phyloP scores from a whole-genome alignment of 768 basidiomycete species.

The Lanmaoa rubissima region DNA sequence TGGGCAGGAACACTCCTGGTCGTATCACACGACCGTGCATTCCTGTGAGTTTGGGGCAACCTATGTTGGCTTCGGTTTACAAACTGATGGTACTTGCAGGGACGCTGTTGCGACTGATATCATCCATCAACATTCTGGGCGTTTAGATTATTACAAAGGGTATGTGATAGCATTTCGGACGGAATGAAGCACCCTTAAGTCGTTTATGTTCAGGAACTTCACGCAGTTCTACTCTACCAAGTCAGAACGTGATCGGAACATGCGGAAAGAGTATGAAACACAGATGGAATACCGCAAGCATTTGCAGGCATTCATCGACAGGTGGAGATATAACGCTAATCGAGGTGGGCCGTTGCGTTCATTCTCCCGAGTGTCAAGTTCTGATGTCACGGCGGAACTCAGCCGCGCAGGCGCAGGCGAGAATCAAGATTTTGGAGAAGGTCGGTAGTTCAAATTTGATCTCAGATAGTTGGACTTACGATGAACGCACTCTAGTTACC shows the following conservation, averaged over 20 bases:
- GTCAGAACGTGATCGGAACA: constrained; percentile 87
- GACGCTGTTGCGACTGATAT: constrained; percentile 98
- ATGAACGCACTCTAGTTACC: constrained; percentile 57
- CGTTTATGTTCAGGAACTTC: constrained; percentile 67
- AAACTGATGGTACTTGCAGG: constrained; percentile 34
- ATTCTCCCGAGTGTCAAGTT: neutral
- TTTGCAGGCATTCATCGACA: constrained; percentile 95
- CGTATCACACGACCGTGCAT: constrained; percentile 98
- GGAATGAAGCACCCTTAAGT: constrained; percentile 3
- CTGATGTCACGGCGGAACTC: constrained; percentile 5
- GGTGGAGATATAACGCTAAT: constrained; percentile 98
- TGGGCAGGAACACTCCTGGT: constrained; percentile 92
- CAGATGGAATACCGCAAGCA: constrained; percentile 96
- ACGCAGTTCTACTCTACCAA: constrained; percentile 99
- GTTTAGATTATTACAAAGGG: constrained; percentile 98
- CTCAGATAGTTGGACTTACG: neutral
- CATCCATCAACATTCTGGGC: constrained; percentile 89
- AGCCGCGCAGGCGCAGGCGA: constrained; percentile 86
- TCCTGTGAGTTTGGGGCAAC: constrained; percentile 55
- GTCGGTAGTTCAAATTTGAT: constrained; percentile 30
- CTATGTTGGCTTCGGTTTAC: neutral
- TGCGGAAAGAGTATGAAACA: constrained; percentile 92
- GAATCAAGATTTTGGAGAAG: constrained; percentile 78
- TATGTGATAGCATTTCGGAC: constrained; percentile 27
- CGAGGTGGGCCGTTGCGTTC: constrained; percentile 49